Conservation (phyloP, 495 filamentous ascomycete species). For the Tuber umbilicatum region DNA sequence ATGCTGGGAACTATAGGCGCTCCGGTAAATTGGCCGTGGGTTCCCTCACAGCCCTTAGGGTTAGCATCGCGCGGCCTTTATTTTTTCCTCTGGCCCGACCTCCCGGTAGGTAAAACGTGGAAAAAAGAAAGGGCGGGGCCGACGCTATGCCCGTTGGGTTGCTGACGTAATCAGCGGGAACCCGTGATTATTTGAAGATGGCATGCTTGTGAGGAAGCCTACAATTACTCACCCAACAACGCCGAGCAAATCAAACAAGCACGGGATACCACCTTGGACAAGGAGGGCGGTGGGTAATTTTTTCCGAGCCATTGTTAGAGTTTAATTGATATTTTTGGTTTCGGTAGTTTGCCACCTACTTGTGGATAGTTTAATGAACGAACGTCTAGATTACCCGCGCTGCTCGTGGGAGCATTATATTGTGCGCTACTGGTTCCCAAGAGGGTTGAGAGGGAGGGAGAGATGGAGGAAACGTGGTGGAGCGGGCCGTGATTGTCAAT, state of each 20-base stretch:
- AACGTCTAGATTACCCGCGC: background rate
- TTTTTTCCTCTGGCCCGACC: background rate
- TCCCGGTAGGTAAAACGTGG: no score
- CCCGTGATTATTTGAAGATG: background rate
- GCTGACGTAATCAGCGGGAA: background rate
- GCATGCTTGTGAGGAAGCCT: background rate
- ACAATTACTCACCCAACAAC: background rate
- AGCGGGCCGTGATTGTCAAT: background rate
- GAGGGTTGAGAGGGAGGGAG: background rate
- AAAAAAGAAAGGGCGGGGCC: background rate
- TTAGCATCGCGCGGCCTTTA: background rate
- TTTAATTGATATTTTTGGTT: conserved; percentile 3
- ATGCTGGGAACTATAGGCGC: background rate
- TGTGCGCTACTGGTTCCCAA: background rate
- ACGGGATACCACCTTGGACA: background rate
- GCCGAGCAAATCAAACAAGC: background rate
- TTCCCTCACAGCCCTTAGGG: background rate
- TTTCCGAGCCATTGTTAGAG: background rate
- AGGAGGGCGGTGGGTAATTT: background rate
- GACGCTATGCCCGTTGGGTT: background rate
- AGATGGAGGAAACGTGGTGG: background rate
- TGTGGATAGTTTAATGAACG: background rate
- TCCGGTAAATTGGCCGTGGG: background rate
- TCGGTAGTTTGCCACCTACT: background rate
- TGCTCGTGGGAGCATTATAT: background rate